Evolutionary conservation across 2,329 filamentous ascomycete genomes (phyloP), one percentile per base, ranked within the genome.

Genomic region (Fusarium sp.): DNA sequence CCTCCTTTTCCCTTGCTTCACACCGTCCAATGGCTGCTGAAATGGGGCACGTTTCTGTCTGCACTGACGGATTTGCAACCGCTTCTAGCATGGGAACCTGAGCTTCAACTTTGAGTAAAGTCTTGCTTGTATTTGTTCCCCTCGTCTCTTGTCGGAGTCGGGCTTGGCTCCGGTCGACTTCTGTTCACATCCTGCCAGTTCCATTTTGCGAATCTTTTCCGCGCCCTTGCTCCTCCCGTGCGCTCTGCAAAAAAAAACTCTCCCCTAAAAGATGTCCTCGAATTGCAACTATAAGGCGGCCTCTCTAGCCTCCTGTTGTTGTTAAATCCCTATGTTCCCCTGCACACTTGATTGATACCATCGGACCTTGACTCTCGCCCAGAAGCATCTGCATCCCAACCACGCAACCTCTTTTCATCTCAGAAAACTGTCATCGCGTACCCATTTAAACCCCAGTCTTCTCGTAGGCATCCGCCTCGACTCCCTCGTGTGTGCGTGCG

Each of bases 111-210:
- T 65, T 62, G 38, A 69, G 53, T 74, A 54, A 65, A 65, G 60
- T 74, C 59, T 70, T 73, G 70, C 59, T 70, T 73, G 70, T 73
- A 67, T 69, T 73, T 70, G 54, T 62, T 73, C 70, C 71, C 70
- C 69, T 71, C 69, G 72, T 74, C 64, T 60, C 58, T 76, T 44
- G 72, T 76, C 74, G 74, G 74, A 76, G 73, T 46, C 74, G 74
- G 74, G 65, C 74, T 75, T 75, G 69, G 71, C 74, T 76, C 74
- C 74, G 73, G 74, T 67, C 71, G 47, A 76, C 65, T 74, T 75
- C 72, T 69, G 64, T 75, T 76, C 67, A 74, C 63, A 71, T 73
- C 58, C 70, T 75, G 63, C 73, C 73, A 69, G 72, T 75, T 70
- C 72, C 73, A 68, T 74, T 75, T 74, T 66, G 63, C 69, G 71